Evolutionary conservation across 345 rosid genomes (phyloP).

Genomic region (Eucalyptus regnans): DNA sequence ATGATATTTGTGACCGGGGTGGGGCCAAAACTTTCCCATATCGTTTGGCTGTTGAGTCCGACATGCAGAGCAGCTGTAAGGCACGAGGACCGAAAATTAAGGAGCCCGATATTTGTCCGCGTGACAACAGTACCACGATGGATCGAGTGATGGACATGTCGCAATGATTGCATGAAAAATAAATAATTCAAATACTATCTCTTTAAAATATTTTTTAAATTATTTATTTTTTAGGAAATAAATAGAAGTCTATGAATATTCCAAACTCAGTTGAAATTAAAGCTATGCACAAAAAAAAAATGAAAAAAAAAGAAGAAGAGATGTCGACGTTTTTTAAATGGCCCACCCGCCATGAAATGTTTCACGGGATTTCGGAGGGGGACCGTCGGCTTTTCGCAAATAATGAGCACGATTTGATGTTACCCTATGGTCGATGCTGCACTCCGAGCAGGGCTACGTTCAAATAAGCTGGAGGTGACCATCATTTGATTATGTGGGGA

Average conservation of each 20-base stretch:
- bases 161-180: too few relatives aligned
- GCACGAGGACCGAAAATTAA: background rate
- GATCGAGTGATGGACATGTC: too few relatives aligned
- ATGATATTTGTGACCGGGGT: background rate
- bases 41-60: background rate
- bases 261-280: background rate
- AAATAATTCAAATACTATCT: too few relatives aligned
- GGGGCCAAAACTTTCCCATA: background rate
- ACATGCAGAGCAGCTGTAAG: background rate
- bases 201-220: rapidly evolving
- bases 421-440: background rate
- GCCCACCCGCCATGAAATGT: background rate
- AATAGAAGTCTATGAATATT: rapidly evolving
- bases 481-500: background rate
- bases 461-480: background rate
- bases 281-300: background rate
- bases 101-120: background rate
- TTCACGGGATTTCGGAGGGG: background rate
- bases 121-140: background rate
- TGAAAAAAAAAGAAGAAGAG: background rate
- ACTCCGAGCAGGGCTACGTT: background rate
- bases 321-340: background rate
- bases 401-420: background rate
- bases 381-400: background rate
- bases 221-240: rapidly evolving